These are phyloP conservation scores for Brassica rapa DNA, from an alignment of 345 rosid species.

Conservation along the genomic window DNA sequence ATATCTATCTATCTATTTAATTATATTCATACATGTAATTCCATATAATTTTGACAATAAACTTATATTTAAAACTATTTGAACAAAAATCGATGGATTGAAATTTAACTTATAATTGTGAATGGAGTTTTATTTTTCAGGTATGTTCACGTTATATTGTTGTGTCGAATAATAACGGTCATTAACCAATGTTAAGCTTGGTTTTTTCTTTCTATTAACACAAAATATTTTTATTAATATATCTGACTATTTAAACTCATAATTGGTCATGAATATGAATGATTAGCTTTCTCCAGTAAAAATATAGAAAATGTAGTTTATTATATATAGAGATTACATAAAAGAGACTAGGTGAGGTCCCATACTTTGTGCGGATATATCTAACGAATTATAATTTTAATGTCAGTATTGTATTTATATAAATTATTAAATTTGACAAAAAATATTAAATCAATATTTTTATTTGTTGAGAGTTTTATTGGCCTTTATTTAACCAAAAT, in stretches of 20 bases:
- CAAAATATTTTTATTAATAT: not conserved
- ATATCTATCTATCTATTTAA: not conserved
- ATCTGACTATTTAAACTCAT: not conserved
- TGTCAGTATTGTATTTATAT: too few relatives aligned
- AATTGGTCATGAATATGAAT: not conserved
- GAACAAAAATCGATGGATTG: not conserved
- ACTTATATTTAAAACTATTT: not conserved
- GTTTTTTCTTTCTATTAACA: not conserved
- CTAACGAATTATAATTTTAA: too few relatives aligned
- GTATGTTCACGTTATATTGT: not conserved
- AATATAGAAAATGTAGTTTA: not conserved
- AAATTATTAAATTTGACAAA: too few relatives aligned
- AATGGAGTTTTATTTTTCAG: not conserved
- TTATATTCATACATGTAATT: not conserved
- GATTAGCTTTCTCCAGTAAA: not conserved
- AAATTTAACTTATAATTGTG: not conserved
- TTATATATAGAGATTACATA: too few relatives aligned
- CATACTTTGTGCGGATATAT: too few relatives aligned
- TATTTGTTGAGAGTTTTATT: too few relatives aligned
- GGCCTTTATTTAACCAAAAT: too few relatives aligned
- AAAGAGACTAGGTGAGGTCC: too few relatives aligned
- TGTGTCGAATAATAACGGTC: not conserved
- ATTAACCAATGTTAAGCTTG: not conserved
- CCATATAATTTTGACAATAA: not conserved
- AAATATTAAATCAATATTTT: too few relatives aligned